These are phyloP conservation scores for Marasmius oreades DNA, from an alignment of 1,284 basidiomycete species.

Conservation along the genomic window DNA sequence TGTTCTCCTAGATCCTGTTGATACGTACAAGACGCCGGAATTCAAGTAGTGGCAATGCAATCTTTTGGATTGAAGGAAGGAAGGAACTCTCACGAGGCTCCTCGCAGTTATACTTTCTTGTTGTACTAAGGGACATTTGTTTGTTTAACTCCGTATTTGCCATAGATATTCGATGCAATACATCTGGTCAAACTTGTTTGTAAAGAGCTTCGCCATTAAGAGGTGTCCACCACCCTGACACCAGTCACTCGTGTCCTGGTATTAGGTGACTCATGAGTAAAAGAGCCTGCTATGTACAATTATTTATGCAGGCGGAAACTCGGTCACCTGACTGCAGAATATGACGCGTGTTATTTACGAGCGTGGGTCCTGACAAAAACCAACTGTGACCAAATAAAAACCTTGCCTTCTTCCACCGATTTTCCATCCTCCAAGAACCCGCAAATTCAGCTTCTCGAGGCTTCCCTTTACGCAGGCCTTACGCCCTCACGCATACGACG, in stretches of 20 bases:
- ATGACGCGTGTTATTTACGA: background rate
- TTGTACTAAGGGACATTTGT: too few species aligned
- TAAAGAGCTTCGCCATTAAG: too few species aligned
- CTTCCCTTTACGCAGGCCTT: conserved; percentile 18
- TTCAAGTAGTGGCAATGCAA: background rate
- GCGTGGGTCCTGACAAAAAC: background rate
- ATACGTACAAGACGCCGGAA: conserved; percentile 2
- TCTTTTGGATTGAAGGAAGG: too few species aligned
- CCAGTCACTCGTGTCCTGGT: too few species aligned
- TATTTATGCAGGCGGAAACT: background rate
- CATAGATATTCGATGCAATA: too few species aligned
- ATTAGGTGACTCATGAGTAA: too few species aligned
- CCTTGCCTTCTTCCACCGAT: conserved; percentile 7
- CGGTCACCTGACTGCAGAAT: background rate
- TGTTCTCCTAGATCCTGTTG: background rate
- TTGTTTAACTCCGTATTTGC: too few species aligned
- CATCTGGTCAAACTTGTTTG: too few species aligned
- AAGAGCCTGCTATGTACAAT: too few species aligned
- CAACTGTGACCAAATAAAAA: conserved; percentile 6
- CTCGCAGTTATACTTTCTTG: too few species aligned
- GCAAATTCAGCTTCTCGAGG: conserved; percentile 7
- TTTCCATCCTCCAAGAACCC: conserved; percentile 3
- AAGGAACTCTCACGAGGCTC: too few species aligned
- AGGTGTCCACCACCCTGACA: too few species aligned
- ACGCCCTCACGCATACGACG: conserved; percentile 36